Evolutionary conservation across 2,329 filamentous ascomycete genomes (phyloP), one percentile per base, ranked within the genome.

Genomic region (Aaosphaeria arxii): DNA sequence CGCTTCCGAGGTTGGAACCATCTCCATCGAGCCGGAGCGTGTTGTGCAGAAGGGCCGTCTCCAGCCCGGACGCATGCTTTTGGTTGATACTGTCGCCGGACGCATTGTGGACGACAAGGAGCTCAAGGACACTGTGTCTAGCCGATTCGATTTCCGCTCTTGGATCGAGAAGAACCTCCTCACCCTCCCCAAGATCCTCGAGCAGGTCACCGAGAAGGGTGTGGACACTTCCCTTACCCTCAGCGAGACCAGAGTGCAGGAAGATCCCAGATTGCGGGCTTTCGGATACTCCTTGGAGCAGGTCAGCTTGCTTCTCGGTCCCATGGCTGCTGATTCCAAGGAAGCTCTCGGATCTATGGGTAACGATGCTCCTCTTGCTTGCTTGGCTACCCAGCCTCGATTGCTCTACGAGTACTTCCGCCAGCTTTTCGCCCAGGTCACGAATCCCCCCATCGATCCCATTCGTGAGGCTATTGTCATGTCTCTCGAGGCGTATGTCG

Each of bases 401-500:
- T 79, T 96, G 46, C 82, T 96, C 17, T 95, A 89, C 71, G 92
- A 96, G 72, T 97, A 97, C 76, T 97, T 97, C 86, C 86, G 92
- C 54, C 89, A 97, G 77, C 85, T 97, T 40, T 97, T 97, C 71
- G 92, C 92, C 7, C 92, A 97, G 75, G 92, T 97, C 70, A 97
- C 92, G 53, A 97, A 97, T 73, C 92, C 92, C 58, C 92, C 92
- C 11, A 97, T 97, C 65, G 92, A 97, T 66, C 92, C 92, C 31
- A 97, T 97, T 61, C 83, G 92, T 72, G 92, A 97, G 79, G 92
- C 91, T 30, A 94, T 96, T 63, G 92, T 97, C 72, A 97, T 97
- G 92, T 96, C 92, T 47, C 77, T 97, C 38, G 91, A 96, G 69
- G 95, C 92, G 63, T 97, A 96, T 67, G 89, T 97, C 59, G 92